Evolutionary conservation across 2,329 filamentous ascomycete genomes (phyloP).

Genomic region (Cladosporium colombiae): DNA sequence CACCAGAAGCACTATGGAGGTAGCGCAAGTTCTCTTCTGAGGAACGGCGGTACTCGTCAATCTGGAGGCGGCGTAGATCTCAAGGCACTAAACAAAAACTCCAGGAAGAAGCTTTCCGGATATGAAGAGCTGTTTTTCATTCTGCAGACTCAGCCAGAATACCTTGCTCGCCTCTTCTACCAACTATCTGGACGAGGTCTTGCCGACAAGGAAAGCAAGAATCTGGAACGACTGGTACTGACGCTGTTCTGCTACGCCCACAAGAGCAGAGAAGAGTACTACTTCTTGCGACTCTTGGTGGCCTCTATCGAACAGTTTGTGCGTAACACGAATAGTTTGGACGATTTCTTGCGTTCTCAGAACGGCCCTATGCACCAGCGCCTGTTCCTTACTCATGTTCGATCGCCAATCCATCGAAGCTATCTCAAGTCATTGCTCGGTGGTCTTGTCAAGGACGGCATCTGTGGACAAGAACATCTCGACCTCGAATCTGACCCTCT

Average conservation of each 20-base stretch:
- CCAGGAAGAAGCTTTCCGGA: slow-evolving; percentile 88
- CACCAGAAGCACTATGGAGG: slow-evolving; percentile 96
- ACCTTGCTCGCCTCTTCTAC: slow-evolving; percentile 85
- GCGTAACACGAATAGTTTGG: slow-evolving; percentile 68
- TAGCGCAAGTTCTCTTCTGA: slow-evolving; percentile 36
- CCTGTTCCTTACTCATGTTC: slow-evolving; percentile 81
- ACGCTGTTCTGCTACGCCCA: slow-evolving; percentile 95
- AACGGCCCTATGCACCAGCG: slow-evolving; percentile 94
- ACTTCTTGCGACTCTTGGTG: slow-evolving; percentile 83
- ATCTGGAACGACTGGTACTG: slow-evolving; percentile 92
- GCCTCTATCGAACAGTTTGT: slow-evolving; percentile 85
- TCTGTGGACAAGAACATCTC: slow-evolving; percentile 85
- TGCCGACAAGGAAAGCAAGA: slow-evolving; percentile 87
- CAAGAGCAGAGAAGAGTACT: slow-evolving; percentile 95
- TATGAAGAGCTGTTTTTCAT: slow-evolving; percentile 99
- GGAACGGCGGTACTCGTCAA: slow-evolving; percentile 48
- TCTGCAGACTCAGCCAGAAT: slow-evolving; percentile 93
- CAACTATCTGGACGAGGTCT: slow-evolving; percentile 79
- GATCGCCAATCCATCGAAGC: slow-evolving; percentile 88
- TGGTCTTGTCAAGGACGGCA: slow-evolving; percentile 82
- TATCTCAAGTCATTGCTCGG: slow-evolving; percentile 86
- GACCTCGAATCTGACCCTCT: slow-evolving; percentile 96
- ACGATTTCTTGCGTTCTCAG: slow-evolving; percentile 72
- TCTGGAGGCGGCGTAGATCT: slow-evolving; percentile 84
- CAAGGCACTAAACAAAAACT: slow-evolving; percentile 96